These are phyloP conservation scores for Proliferodiscus dingleyae DNA, from an alignment of 2,329 filamentous ascomycete genomes.

Conservation along the genomic window DNA sequence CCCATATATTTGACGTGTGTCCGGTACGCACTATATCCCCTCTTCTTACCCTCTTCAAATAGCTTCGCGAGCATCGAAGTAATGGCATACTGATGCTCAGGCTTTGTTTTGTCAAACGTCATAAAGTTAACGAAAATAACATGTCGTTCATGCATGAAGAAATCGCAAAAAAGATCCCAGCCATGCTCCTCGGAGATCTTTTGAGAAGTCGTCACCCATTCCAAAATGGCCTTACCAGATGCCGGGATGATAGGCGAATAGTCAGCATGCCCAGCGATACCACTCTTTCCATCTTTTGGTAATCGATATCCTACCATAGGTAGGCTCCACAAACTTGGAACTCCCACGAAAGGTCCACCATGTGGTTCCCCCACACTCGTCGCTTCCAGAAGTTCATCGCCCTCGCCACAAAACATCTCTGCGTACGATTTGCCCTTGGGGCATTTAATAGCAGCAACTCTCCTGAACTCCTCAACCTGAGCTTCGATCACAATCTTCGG, in stretches of 20 bases:
- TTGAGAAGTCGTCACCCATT: slow-evolving; percentile 39
- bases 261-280: slow-evolving; percentile 7
- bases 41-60: slow-evolving; percentile 32
- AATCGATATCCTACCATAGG: slow-evolving; percentile 8
- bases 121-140: slow-evolving; percentile 45
- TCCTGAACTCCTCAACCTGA: slow-evolving; percentile 38
- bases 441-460: slow-evolving; percentile 33
- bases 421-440: slow-evolving; percentile 36
- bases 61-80: slow-evolving; percentile 33
- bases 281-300: slow-evolving; percentile 2
- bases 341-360: slow-evolving; percentile 6
- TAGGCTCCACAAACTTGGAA: slow-evolving; percentile 8
- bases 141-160: slow-evolving; percentile 45
- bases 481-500: slow-evolving; percentile 39
- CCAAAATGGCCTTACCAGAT: slow-evolving; percentile 35
- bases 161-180: slow-evolving; percentile 42
- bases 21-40: slow-evolving; percentile 31
- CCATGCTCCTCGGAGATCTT: slow-evolving; percentile 38
- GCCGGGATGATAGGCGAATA: slow-evolving; percentile 8
- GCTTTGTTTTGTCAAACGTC: slow-evolving; percentile 41
- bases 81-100: slow-evolving; percentile 34
- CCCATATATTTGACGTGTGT: slow-evolving; percentile 39
- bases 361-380: slow-evolving; percentile 4
- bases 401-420: slow-evolving; percentile 35
- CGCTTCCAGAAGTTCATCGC: slow-evolving; percentile 38